Evolutionary conservation across 768 basidiomycete genomes (phyloP).

Genomic region (Pholiota conissans): DNA sequence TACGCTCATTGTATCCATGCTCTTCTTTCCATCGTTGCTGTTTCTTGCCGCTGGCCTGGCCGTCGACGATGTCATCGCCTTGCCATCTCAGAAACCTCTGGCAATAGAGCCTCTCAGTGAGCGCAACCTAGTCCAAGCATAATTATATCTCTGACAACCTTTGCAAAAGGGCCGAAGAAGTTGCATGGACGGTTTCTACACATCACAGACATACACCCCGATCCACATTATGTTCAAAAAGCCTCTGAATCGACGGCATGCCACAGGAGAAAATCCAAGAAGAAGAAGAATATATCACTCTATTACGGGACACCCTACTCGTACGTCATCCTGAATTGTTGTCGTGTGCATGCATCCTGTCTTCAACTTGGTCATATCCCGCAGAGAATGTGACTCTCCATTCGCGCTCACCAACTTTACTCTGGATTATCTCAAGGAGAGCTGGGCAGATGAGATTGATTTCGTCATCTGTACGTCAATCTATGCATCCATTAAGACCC

Average conservation of each 20-base stretch:
- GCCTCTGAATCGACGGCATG: constrained; percentile 64
- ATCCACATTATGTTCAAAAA: constrained; percentile 57
- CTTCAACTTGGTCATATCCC: background rate
- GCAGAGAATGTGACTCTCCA: constrained; percentile 81
- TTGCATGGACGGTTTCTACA: constrained; percentile 77
- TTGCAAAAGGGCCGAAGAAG: constrained; percentile 41
- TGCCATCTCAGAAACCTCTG: constrained; percentile 42
- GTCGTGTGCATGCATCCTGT: constrained; percentile 3
- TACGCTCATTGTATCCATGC: constrained; percentile 18
- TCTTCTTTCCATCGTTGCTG: constrained; percentile 21
- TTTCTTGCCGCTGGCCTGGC: constrained; percentile 17
- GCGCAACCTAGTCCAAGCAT: constrained; percentile 6
- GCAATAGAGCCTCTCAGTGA: constrained; percentile 30
- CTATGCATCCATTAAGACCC: background rate
- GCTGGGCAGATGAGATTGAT: constrained; percentile 84
- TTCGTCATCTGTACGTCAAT: constrained; percentile 76
- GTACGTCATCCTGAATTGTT: constrained; percentile 38
- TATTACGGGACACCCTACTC: constrained; percentile 69
- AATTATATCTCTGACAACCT: constrained; percentile 3
- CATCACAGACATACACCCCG: constrained; percentile 85
- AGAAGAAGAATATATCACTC: constrained; percentile 51
- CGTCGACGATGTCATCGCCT: constrained; percentile 25
- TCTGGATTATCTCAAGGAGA: constrained; percentile 73
- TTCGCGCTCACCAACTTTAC: constrained; percentile 77
- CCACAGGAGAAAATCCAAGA: constrained; percentile 63